Evolutionary conservation across 1,284 basidiomycete genomes (phyloP), one percentile per base, ranked within the genome.

Genomic region (Microbotryomycetes sp.): DNA sequence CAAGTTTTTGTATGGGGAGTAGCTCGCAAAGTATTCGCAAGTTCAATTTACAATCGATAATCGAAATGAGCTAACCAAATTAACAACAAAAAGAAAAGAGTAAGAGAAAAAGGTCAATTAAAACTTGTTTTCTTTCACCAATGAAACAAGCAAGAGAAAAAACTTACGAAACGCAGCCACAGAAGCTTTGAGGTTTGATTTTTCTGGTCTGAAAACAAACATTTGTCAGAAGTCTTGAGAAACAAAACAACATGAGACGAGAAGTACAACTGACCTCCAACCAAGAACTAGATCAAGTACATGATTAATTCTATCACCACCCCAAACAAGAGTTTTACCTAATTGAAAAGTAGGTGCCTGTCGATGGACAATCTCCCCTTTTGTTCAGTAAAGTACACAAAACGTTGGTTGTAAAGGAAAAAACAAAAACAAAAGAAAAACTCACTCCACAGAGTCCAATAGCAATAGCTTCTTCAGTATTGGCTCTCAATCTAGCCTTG

Each of bases 291-390:
- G 53, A 26, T 60, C 58, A 6, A 32, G 52, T 3, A 60, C 58
- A 29, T 47, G 30, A 26, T 60, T 60, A 23, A 60, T 15, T 16
- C 42, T 26, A 22, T 60, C 58, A 12, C 31, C 28, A 6, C 58
- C 58, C 52, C 52, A 60, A 16, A 60, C 28, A 30, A 54, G 53
- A 7, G 25, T 48, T 23, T 42, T 50, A 4, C 47, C 53, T 15
- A 54, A n/a, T n/a, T 54, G 52, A 48, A 31, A 60, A 9, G 58
- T 60, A 12, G 58, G 58, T 14, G 58, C 49, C 49, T 50, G 49
- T 50, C 12, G 22, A 22, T 9, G 22, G 22, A 12, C 49, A 23
- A 22, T 9, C 9, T 9, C 22, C 49, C 49, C 49, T 9, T 28
- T 28, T 28, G 22, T 9, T 22, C n/a, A n/a, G n/a, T n/a, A n/a